These are phyloP conservation scores for Peniophora sp. DNA, from an alignment of 1,284 basidiomycete species.

Conservation along the genomic window DNA sequence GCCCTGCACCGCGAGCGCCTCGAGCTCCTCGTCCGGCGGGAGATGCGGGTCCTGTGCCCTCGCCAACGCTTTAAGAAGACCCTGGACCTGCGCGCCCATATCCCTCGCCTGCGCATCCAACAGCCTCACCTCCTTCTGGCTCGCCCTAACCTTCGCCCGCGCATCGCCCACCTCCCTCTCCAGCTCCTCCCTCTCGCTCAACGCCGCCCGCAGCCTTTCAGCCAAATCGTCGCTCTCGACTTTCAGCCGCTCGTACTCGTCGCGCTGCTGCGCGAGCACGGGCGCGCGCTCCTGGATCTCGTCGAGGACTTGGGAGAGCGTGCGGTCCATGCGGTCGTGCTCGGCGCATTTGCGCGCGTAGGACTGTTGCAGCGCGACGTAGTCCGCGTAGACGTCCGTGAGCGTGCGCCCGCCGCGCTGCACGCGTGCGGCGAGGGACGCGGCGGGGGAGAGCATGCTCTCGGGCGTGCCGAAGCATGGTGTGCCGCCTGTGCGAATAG, in stretches of 20 bases:
- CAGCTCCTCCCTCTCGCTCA: conserved; percentile 60
- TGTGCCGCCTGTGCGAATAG: conserved; percentile 21
- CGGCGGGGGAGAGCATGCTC: conserved; percentile 65
- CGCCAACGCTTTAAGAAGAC: conserved; percentile 72
- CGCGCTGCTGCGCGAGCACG: conserved; percentile 76
- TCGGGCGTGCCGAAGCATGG: conserved; percentile 29
- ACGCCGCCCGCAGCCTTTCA: conserved; percentile 64
- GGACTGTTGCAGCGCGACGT: conserved; percentile 79
- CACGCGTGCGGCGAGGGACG: conserved; percentile 73
- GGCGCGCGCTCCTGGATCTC: conserved; percentile 90
- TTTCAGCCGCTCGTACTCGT: conserved; percentile 76
- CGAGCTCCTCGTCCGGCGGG: conserved; percentile 64
- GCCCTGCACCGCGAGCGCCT: conserved; percentile 17
- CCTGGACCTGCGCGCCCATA: conserved; percentile 80
- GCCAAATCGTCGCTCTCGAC: conserved; percentile 77
- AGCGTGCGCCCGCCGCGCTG: conserved; percentile 80
- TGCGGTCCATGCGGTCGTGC: conserved; percentile 74
- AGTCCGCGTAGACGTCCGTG: conserved; percentile 87
- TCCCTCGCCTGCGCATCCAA: conserved; percentile 79
- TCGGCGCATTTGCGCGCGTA: conserved; percentile 72
- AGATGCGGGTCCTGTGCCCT: conserved; percentile 78
- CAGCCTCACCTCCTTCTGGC: conserved; percentile 60
- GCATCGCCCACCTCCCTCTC: conserved; percentile 42
- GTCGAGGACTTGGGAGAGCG: conserved; percentile 63
- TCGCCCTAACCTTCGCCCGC: conserved; percentile 55